These are phyloP conservation scores for Trichoderma simmonsii DNA, from an alignment of 2,329 filamentous ascomycete species.

Conservation along the genomic window DNA sequence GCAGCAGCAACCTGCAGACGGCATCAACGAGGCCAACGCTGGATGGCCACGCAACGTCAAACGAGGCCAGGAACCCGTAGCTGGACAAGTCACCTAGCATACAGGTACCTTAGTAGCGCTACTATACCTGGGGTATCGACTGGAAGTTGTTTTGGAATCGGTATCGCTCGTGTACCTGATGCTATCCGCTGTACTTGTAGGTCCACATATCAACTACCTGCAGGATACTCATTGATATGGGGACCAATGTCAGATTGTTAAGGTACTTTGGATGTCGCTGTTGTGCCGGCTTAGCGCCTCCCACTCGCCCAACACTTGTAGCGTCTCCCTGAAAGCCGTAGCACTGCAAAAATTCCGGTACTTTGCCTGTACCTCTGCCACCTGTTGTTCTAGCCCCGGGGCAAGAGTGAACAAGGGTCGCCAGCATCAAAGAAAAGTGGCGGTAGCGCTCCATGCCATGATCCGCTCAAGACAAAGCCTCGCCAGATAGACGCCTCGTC, in stretches of 20 bases:
- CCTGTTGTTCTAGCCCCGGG: not conserved
- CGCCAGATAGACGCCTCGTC: slow-evolving; percentile 31
- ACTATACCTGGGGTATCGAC: not conserved
- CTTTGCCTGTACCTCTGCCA: not conserved
- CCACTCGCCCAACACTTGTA: not conserved
- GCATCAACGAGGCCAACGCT: not conserved
- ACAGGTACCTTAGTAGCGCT: not conserved
- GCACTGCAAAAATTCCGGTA: not conserved
- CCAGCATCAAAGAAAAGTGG: not conserved
- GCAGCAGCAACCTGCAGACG: slow-evolving; percentile 5
- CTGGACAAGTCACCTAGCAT: not conserved
- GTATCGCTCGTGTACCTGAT: not conserved
- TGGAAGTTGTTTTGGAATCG: not conserved
- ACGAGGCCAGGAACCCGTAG: not conserved
- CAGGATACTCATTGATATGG: not conserved
- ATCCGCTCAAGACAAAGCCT: slow-evolving; percentile 38
- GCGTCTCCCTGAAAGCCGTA: not conserved
- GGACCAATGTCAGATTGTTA: not conserved
- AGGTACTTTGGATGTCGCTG: not conserved
- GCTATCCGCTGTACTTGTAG: not conserved
- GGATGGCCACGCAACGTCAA: not conserved
- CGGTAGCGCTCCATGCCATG: not conserved
- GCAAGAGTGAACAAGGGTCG: not conserved
- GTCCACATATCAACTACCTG: not conserved
- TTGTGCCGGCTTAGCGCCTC: not conserved